Percentiles rank a stretch among this genome's conserved stretches.
phyloP scores from a whole-genome alignment of 2,329 filamentous ascomycete species.

The Botrytis aclada region DNA sequence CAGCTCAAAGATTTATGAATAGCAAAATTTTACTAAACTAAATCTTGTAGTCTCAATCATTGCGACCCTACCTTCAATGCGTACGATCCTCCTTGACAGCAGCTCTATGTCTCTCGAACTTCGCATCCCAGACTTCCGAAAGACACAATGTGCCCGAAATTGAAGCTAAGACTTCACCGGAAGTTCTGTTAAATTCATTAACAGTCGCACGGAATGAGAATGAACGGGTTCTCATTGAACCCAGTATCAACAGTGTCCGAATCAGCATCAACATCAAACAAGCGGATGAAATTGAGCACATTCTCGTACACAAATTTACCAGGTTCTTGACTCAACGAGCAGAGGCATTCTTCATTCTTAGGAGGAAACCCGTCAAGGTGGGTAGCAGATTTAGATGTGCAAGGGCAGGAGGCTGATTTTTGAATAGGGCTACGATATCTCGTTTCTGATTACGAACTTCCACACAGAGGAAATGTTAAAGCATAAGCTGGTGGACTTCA shows the following conservation, averaged over 20 bases:
- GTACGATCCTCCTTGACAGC: constrained; percentile 93
- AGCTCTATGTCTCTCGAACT: constrained; percentile 91
- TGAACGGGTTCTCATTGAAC: constrained; percentile 93
- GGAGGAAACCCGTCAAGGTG: constrained; percentile 93
- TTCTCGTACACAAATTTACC: constrained; percentile 97
- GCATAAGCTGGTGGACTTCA: constrained; percentile 98
- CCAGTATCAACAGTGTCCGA: constrained; percentile 93
- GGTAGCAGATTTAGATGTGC: constrained; percentile 8
- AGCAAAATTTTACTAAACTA: neutral
- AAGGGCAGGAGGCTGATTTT: constrained; percentile 24
- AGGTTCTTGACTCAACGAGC: constrained; percentile 94
- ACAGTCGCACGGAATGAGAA: constrained; percentile 94
- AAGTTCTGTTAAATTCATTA: constrained; percentile 88
- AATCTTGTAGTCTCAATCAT: constrained; percentile 75
- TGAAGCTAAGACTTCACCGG: constrained; percentile 87
- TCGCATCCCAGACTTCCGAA: constrained; percentile 94
- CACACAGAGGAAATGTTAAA: constrained; percentile 99
- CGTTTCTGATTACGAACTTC: constrained; percentile 97
- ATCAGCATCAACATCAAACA: constrained; percentile 99
- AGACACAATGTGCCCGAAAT: constrained; percentile 98
- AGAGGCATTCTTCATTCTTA: constrained; percentile 93
- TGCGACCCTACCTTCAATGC: constrained; percentile 93
- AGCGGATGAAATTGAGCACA: constrained; percentile 97
- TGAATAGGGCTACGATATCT: constrained; percentile 93
- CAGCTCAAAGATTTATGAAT: neutral